A percentile compares a stretch with the other conserved stretches of the same genome.
phyloP scores from a whole-genome alignment of 805 yeast genomes.

The Starmerella khaoyaiensis region DNA sequence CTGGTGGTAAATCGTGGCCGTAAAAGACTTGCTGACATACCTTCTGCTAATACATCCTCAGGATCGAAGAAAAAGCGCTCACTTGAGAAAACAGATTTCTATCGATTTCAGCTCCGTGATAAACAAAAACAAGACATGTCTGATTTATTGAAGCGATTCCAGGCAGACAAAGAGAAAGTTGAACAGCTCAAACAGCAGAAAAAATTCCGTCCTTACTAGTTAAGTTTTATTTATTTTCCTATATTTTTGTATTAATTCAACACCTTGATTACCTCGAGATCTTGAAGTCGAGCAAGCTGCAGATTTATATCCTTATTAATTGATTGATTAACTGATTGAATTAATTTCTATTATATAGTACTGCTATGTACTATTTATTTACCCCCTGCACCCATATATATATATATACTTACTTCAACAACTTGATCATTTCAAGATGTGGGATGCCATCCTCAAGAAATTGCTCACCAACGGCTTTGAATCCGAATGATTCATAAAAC shows the following conservation, averaged over 20 bases:
- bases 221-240: not conserved
- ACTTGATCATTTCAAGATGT: conserved; percentile 16
- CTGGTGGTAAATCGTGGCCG: conserved; percentile 78
- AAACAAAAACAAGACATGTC: conserved; percentile 86
- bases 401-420: not conserved
- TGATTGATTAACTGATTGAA: no score
- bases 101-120: conserved; percentile 91
- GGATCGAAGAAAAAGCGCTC: conserved; percentile 40
- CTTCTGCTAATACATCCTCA: conserved; percentile 17
- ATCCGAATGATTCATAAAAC: conserved; percentile 19
- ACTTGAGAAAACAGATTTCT: conserved; percentile 80
- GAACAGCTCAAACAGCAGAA: conserved; percentile 64
- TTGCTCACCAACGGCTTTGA: conserved; percentile 11
- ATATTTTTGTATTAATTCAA: no score
- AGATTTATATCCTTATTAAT: no score
- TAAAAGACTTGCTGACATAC: conserved; percentile 60
- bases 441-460: conserved; percentile 21
- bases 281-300: no score
- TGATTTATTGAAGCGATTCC: conserved; percentile 68
- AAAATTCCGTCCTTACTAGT: conserved; percentile 70
- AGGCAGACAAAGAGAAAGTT: conserved; percentile 80
- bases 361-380: no score
- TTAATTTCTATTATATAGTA: no score
- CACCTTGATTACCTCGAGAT: no score
- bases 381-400: not conserved